phyloP scores from a whole-genome alignment of 2,329 filamentous ascomycete species.

The Fusarium globosum region DNA sequence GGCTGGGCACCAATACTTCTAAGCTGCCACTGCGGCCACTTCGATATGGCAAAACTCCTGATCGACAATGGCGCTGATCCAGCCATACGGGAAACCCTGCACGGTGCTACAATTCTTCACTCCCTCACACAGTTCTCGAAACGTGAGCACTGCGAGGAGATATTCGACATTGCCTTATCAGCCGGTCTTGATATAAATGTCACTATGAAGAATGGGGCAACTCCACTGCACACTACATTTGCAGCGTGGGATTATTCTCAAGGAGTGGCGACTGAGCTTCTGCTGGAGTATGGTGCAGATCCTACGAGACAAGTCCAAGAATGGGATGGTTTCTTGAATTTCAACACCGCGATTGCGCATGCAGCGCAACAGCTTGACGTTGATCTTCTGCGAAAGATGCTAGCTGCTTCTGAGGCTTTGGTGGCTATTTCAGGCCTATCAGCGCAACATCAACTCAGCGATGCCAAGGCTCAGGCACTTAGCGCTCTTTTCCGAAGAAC shows the following conservation, averaged over 20 bases:
- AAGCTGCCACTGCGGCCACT: neutral
- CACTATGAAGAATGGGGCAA: neutral
- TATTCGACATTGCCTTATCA: neutral
- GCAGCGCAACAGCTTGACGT: neutral
- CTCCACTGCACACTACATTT: neutral
- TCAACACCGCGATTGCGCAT: neutral
- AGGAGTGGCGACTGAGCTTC: neutral
- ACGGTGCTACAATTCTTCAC: neutral
- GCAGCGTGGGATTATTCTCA: neutral
- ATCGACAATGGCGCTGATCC: neutral
- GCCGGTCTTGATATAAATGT: neutral
- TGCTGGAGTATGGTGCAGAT: neutral
- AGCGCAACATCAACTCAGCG: neutral
- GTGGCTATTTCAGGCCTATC: accelerated
- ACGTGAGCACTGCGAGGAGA: neutral
- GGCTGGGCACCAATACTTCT: neutral
- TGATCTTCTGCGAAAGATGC: neutral
- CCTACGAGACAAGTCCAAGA: neutral
- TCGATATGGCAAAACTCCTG: neutral
- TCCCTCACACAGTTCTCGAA: neutral
- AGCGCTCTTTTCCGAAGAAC: neutral
- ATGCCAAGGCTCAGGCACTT: neutral
- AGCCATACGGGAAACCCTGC: neutral
- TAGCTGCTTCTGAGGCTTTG: neutral
- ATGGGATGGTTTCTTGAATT: neutral